phyloP scores from a whole-genome alignment of 768 basidiomycete genomes.

The Lactarius deliciosus region DNA sequence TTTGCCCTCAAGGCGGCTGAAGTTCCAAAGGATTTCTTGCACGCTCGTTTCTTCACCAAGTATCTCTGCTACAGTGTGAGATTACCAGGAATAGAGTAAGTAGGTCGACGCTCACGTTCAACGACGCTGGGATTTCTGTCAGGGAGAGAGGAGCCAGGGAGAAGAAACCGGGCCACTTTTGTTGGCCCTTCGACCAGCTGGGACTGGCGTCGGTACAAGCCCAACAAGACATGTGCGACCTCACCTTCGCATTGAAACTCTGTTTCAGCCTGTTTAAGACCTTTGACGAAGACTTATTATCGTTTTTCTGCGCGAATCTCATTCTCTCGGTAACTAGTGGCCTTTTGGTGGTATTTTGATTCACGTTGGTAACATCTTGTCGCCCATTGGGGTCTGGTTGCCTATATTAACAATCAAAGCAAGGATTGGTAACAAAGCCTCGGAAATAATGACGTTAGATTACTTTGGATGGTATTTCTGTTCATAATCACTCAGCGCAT shows the following conservation, averaged over 20 bases:
- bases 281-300: background rate
- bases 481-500: background rate
- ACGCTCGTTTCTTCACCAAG: background rate
- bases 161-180: background rate
- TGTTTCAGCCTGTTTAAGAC: background rate
- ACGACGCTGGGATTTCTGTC: background rate
- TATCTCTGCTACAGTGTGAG: conserved; percentile 9
- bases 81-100: background rate
- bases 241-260: background rate
- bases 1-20: conserved; percentile 3
- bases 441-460: background rate
- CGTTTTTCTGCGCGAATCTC: background rate
- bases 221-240: background rate
- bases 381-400: too few relatives aligned
- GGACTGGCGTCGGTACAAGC: too few relatives aligned
- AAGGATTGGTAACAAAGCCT: background rate
- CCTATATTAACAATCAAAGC: background rate
- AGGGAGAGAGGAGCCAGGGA: conserved; percentile 1
- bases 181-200: background rate
- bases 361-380: background rate
- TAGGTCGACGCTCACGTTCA: background rate
- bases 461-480: background rate
- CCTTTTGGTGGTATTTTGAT: too few relatives aligned
- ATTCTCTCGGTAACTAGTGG: background rate
- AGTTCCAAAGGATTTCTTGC: conserved; percentile 23